A percentile compares a stretch with the other conserved stretches of the same genome.
Conservation (phyloP, 805 yeast species). For the Blastobotrys terrestris region DNA sequence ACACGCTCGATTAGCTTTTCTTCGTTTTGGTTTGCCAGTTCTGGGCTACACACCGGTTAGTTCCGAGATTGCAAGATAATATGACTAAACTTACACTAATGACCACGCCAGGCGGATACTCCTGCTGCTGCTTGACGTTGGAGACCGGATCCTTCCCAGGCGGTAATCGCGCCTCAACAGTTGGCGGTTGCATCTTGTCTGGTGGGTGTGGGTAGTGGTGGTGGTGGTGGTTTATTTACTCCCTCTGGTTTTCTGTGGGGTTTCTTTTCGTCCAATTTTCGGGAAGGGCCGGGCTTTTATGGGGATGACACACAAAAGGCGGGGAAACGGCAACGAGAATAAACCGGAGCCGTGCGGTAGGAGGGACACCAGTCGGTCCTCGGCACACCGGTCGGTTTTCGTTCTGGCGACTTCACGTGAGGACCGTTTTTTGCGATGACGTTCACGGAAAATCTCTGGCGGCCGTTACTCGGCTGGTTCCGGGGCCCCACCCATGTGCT, state of each 20-base stretch:
- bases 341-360: background rate
- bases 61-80: slow-evolving; percentile 4
- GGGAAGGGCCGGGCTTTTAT: background rate
- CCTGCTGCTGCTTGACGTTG: background rate
- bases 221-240: no score
- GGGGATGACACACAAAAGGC: background rate
- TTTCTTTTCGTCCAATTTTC: background rate
- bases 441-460: background rate
- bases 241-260: background rate
- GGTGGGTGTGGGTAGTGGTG: no score
- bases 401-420: background rate
- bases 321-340: background rate
- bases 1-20: slow-evolving; percentile 83
- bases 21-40: slow-evolving; percentile 39
- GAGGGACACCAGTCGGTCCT: background rate
- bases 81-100: slow-evolving; percentile 17
- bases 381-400: background rate
- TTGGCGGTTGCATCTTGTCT: background rate
- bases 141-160: background rate
- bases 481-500: no score
- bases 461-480: background rate
- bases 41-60: slow-evolving; percentile 22
- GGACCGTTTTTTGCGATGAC: background rate
- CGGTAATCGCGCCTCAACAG: background rate
- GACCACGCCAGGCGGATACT: slow-evolving; percentile 14